Evolutionary conservation across 2,329 filamentous ascomycete species (phyloP), one percentile per base, ranked within the genome.

Genomic region (Pseudogymnoascus sp.): DNA sequence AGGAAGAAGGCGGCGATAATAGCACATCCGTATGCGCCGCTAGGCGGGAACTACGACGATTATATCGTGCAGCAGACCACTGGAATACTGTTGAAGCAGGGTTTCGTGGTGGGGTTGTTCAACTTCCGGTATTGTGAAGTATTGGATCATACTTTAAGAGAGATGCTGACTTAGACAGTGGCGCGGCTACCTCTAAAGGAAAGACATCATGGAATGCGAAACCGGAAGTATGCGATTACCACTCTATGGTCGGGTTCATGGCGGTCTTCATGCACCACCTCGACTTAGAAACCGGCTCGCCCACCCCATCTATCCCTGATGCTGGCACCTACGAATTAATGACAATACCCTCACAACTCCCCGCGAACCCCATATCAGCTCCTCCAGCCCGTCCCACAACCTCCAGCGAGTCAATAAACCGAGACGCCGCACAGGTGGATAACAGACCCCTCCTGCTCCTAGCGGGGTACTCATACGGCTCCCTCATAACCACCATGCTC

Each of bases 401-500:
- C 13, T 31, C 19, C 9, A 15, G 35, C 13, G 60, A 21, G 7
- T 40, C 33, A 10, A 61, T 19, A 42, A 46, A n/a, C 60, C 17
- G 38, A 26, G n/a, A 40, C n/a, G 50, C 38, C 6, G 17, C 35
- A 50, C 1, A 42, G n/a, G 23, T 26, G 10, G 50, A 42, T n/a
- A 50, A 62, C 19, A 42, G 61, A 17, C 44, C 76, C 75, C 2
- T 79, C 59, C 71, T 87, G 2, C 70, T 96, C 4, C 78, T 95
- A 6, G 88, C 83, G 1, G 93, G 93, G 11, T 97, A 97, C 74
- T 96, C 92, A 0, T 97, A 97, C 74, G 95, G 95, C 46, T 90
- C 91, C 4, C 83, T 96, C 71, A 84, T 97, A 40, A 86, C 91
- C 1, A 86, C 83, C 0, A 85, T 88, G 64, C 81, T 96, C 0